Percentiles rank a stretch among this genome's conserved stretches.
Conservation (phyloP, 2,329 filamentous ascomycete genomes). For the Fusarium acutatum region DNA sequence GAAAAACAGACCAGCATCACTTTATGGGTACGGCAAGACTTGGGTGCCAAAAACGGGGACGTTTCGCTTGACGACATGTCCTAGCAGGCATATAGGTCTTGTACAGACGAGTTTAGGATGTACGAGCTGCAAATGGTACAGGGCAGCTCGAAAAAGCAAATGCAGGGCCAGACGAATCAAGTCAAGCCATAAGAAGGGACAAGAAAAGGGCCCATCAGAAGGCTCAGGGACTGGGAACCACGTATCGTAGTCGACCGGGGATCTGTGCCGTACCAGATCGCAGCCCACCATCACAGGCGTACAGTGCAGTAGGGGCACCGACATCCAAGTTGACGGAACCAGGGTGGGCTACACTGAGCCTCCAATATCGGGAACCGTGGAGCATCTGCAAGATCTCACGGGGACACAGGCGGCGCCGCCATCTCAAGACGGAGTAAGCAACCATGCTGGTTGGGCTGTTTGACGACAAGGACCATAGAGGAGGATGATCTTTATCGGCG, state of each 20-base stretch:
- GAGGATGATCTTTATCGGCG: constrained; percentile 33
- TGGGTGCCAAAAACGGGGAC: constrained; percentile 25
- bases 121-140: constrained; percentile 20
- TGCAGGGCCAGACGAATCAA: constrained; percentile 32
- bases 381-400: constrained; percentile 45
- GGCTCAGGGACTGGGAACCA: constrained; percentile 25
- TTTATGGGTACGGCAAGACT: constrained; percentile 40
- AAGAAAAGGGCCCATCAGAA: constrained; percentile 20
- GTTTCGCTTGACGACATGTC: constrained; percentile 33
- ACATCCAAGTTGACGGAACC: constrained; percentile 48
- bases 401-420: constrained; percentile 39
- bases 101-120: constrained; percentile 11
- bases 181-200: constrained; percentile 29
- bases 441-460: constrained; percentile 38
- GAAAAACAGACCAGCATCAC: constrained; percentile 29
- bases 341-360: constrained; percentile 37
- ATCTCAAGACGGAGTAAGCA: constrained; percentile 42
- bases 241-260: constrained; percentile 28
- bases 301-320: constrained; percentile 33
- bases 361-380: constrained; percentile 40
- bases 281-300: constrained; percentile 32
- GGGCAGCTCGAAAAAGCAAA: constrained; percentile 25
- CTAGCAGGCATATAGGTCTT: constrained; percentile 22
- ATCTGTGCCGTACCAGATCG: constrained; percentile 36
- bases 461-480: constrained; percentile 36